phyloP scores from a whole-genome alignment of 139 green algal species.

The Desmodesmus armatus region DNA sequence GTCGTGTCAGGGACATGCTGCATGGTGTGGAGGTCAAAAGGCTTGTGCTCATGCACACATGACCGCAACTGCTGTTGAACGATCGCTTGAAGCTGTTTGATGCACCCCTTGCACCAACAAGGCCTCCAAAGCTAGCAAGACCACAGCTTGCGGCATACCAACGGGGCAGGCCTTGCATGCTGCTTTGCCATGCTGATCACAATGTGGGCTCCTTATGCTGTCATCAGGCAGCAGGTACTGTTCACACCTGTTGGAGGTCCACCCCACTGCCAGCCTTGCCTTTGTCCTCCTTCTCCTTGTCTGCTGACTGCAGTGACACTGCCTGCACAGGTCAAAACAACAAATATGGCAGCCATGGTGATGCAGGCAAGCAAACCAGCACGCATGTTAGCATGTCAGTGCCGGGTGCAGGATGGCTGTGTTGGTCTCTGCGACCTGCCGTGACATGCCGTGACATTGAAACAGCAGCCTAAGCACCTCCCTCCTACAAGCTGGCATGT shows the following conservation, averaged over 20 bases:
- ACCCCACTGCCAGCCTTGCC: neutral
- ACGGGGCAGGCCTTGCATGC: neutral
- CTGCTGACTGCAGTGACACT: neutral
- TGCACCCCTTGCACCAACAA: no score
- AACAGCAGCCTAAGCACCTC: neutral
- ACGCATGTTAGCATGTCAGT: neutral
- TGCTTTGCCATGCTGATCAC: neutral
- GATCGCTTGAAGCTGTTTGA: no score
- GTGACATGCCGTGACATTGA: neutral
- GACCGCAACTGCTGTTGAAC: no score
- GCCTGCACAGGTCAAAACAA: neutral
- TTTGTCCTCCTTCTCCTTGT: neutral
- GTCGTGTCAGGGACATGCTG: no score
- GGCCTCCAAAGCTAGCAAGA: no score
- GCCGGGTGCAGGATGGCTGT: no score
- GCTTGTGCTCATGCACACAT: no score
- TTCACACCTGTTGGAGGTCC: no score
- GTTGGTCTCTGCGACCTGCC: neutral
- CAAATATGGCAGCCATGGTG: neutral
- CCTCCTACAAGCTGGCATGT: neutral
- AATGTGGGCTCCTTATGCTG: neutral
- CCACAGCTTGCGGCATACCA: no score
- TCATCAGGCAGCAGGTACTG: neutral
- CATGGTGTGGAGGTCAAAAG: no score
- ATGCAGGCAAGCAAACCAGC: neutral